Percentiles rank a stretch among this genome's conserved stretches.
phyloP scores from a whole-genome alignment of 371 early-diverging fungal genomes.

The Rhizopus stolonifer region DNA sequence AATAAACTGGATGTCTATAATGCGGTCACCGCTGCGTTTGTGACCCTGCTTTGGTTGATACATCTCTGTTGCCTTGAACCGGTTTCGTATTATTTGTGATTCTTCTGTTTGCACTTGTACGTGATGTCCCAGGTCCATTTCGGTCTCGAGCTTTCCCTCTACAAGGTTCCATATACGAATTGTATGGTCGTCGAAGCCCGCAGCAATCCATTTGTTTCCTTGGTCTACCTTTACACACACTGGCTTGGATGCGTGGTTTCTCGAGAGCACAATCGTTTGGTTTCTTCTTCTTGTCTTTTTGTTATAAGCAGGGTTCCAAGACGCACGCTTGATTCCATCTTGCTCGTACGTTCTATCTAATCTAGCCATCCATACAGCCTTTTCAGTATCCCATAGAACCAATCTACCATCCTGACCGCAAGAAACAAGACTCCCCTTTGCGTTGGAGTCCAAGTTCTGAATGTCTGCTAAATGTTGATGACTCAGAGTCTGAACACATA shows the following conservation, averaged over 20 bases:
- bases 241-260: conserved; percentile 9
- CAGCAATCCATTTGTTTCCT: conserved; percentile 32
- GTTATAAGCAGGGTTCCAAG: conserved; percentile 12
- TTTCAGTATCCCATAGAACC: conserved; percentile 28
- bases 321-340: conserved; percentile 12
- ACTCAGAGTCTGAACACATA: conserved; percentile 22
- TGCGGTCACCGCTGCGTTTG: conserved; percentile 17
- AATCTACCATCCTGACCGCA: conserved; percentile 36
- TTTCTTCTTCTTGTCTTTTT: neutral
- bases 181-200: conserved; percentile 28
- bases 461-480: conserved; percentile 35
- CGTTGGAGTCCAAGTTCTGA: conserved; percentile 24
- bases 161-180: conserved; percentile 32
- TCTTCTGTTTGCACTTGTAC: conserved; percentile 4
- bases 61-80: neutral
- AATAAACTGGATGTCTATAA: conserved; percentile 17
- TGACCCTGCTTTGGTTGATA: neutral
- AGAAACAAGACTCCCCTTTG: conserved; percentile 27
- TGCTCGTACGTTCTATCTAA: conserved; percentile 17
- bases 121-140: conserved; percentile 16
- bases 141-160: conserved; percentile 23
- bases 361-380: conserved; percentile 31
- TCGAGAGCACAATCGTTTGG: conserved; percentile 1
- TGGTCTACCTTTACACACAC: conserved; percentile 27
- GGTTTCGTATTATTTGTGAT: neutral